phyloP scores from a whole-genome alignment of 176 grass and related monocot genomes.

The Tillandsia leiboldiana region DNA sequence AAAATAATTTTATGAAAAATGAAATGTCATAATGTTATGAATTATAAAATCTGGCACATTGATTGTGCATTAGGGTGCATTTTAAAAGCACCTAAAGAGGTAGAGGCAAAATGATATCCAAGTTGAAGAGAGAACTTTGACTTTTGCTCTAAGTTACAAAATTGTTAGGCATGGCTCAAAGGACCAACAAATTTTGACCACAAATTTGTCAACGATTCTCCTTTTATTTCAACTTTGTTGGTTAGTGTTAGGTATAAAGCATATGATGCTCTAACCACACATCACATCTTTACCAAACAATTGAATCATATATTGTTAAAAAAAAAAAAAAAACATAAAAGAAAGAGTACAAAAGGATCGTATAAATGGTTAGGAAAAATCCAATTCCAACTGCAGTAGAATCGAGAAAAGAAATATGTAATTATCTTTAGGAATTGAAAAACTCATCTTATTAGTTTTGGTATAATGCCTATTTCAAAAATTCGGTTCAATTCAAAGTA shows the following conservation, averaged over 20 bases:
- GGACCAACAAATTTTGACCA: constrained; percentile 8
- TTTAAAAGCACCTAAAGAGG: not conserved
- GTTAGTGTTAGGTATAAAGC: constrained; percentile 23
- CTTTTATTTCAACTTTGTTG: constrained; percentile 23
- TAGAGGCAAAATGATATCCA: not conserved
- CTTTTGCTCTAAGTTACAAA: not conserved
- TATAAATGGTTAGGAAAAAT: not conserved
- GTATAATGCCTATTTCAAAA: too few relatives aligned
- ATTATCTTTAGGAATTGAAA: too few relatives aligned
- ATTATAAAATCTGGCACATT: too few relatives aligned
- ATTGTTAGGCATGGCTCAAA: not conserved
- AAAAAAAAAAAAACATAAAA: too few relatives aligned
- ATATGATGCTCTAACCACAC: not conserved
- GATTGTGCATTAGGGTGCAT: too few relatives aligned
- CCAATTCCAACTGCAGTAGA: not conserved
- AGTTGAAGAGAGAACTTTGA: not conserved
- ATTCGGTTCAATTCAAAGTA: not conserved
- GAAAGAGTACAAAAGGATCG: not conserved
- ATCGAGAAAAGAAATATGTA: too few relatives aligned
- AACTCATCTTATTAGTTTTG: too few relatives aligned
- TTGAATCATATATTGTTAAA: not conserved
- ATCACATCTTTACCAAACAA: not conserved
- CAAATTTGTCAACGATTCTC: constrained; percentile 14
- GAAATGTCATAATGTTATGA: too few relatives aligned
- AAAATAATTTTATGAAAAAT: too few relatives aligned